These are phyloP conservation scores for Beauveria pseudobassiana DNA, from an alignment of 2,329 filamentous ascomycete genomes.

Conservation along the genomic window DNA sequence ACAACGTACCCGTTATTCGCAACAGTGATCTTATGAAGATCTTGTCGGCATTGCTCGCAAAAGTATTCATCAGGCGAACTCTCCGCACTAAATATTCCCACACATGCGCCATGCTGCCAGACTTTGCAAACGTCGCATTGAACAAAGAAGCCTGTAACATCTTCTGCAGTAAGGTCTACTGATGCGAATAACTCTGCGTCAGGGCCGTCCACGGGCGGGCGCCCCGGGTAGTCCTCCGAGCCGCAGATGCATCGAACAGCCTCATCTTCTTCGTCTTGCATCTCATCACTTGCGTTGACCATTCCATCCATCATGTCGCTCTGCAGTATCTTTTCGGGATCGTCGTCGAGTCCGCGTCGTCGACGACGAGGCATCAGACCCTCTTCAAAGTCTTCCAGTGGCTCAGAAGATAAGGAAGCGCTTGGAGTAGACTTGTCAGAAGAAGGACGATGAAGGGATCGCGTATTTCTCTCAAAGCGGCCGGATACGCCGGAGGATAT, in stretches of 20 bases:
- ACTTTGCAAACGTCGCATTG: constrained; percentile 98
- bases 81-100: constrained; percentile 91
- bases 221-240: constrained; percentile 88
- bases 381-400: constrained; percentile 61
- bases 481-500: constrained; percentile 72
- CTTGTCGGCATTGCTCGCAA: constrained; percentile 88
- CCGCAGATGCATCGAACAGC: constrained; percentile 93
- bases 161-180: constrained; percentile 61
- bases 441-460: constrained; percentile 63
- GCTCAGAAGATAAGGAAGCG: constrained; percentile 63
- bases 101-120: constrained; percentile 97
- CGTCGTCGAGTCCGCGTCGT: constrained; percentile 65
- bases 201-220: constrained; percentile 55
- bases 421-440: constrained; percentile 73
- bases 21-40: constrained; percentile 76
- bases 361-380: constrained; percentile 68
- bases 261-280: constrained; percentile 77
- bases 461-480: constrained; percentile 66
- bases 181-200: constrained; percentile 50
- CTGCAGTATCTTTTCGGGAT: constrained; percentile 37
- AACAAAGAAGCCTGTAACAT: constrained; percentile 90
- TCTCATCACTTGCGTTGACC: constrained; percentile 58
- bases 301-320: constrained; percentile 39
- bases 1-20: constrained; percentile 75
- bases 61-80: constrained; percentile 95